Evolutionary conservation across 805 yeast genomes (phyloP).

Genomic region (Maudiozyma bulderi): DNA sequence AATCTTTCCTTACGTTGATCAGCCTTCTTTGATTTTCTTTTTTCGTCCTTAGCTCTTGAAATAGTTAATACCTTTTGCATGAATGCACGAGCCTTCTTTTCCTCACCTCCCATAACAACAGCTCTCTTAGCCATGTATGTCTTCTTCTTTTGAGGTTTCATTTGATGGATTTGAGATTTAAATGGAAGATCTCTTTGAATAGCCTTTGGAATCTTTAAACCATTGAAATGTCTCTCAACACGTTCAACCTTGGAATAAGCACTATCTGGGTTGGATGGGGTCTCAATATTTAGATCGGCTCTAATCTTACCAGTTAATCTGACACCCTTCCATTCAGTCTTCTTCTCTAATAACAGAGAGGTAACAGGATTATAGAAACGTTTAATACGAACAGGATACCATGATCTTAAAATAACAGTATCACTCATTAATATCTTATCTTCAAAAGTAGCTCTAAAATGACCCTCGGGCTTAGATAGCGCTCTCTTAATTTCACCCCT

Average conservation of each 20-base stretch:
- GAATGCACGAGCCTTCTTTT: slow-evolving; percentile 83
- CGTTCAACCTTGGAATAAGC: slow-evolving; percentile 69
- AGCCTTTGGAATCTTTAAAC: slow-evolving; percentile 75
- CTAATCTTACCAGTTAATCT: slow-evolving; percentile 89
- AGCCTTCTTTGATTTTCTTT: slow-evolving; percentile 61
- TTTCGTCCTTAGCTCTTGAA: slow-evolving; percentile 74
- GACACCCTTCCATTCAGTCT: slow-evolving; percentile 93
- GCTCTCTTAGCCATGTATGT: slow-evolving; percentile 87
- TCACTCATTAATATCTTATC: slow-evolving; percentile 90
- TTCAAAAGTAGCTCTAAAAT: slow-evolving; percentile 92
- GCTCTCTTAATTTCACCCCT: slow-evolving; percentile 97
- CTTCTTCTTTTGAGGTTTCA: slow-evolving; percentile 78
- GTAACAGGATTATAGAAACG: slow-evolving; percentile 94
- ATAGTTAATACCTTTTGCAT: slow-evolving; percentile 81
- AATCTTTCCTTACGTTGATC: slow-evolving; percentile 68
- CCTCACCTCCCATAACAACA: slow-evolving; percentile 84
- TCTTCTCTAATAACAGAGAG: slow-evolving; percentile 66
- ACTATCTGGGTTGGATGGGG: slow-evolving; percentile 49
- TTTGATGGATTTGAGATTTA: slow-evolving; percentile 78
- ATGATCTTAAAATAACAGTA: slow-evolving; percentile 79
- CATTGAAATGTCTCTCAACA: slow-evolving; percentile 73
- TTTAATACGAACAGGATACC: slow-evolving; percentile 92
- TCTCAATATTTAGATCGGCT: slow-evolving; percentile 56
- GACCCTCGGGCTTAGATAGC: slow-evolving; percentile 86
- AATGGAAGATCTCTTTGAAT: slow-evolving; percentile 76